A percentile compares a stretch with the other conserved stretches of the same genome.
Evolutionary conservation across 2,329 filamentous ascomycete genomes (phyloP).

Genomic region (Pseudogymnoascus sp.): DNA sequence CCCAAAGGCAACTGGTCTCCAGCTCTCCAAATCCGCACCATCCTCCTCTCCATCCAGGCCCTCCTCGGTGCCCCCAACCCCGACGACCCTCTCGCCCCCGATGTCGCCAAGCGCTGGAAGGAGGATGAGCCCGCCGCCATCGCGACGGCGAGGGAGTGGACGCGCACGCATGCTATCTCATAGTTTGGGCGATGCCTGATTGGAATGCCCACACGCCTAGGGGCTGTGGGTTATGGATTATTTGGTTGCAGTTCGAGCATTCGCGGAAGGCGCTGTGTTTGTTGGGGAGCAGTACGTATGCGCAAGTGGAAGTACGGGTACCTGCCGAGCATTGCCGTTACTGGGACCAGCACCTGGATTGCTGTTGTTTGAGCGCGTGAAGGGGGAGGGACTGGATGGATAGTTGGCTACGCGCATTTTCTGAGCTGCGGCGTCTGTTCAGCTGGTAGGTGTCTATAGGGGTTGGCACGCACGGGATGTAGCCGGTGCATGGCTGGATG

Average conservation of each 20-base stretch:
- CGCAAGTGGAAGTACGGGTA: not conserved
- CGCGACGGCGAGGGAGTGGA: constrained; percentile 87
- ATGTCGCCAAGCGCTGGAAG: constrained; percentile 97
- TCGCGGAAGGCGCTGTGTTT: not conserved
- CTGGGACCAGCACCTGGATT: not conserved
- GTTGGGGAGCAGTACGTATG: not conserved
- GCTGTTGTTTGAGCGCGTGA: not conserved
- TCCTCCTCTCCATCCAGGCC: constrained; percentile 96
- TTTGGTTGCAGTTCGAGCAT: not conserved
- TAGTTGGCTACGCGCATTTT: not conserved
- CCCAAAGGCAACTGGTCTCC: constrained; percentile 91
- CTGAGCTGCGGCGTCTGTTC: not conserved
- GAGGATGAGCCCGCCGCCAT: constrained; percentile 91
- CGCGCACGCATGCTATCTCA: constrained; percentile 36
- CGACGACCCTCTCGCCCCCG: constrained; percentile 94
- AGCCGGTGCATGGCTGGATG: not conserved
- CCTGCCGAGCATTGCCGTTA: not conserved
- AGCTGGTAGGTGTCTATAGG: not conserved
- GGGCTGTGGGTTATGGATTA: not conserved
- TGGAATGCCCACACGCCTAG: not conserved
- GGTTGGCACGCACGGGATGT: not conserved
- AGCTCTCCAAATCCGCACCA: constrained; percentile 93
- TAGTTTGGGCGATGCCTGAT: constrained; percentile 13
- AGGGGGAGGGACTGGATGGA: not conserved
- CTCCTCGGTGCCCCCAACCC: constrained; percentile 93